These are phyloP conservation scores for Lepiota venenata DNA, from an alignment of 768 basidiomycete species.

Conservation along the genomic window DNA sequence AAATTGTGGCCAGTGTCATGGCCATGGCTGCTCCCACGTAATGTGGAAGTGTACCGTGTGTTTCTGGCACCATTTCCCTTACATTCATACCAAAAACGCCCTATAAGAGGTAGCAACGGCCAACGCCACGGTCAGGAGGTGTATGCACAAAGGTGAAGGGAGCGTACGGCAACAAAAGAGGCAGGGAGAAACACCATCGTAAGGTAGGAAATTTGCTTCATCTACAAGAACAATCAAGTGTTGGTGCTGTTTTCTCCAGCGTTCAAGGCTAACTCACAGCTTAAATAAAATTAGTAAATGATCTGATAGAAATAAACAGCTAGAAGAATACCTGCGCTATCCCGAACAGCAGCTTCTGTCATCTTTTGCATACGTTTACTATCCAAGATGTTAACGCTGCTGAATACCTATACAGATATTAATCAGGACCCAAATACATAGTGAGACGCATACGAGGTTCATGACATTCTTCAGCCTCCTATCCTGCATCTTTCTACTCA, in stretches of 20 bases:
- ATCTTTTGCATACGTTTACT: slow-evolving; percentile 41
- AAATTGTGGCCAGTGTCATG: slow-evolving; percentile 48
- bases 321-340: slow-evolving; percentile 25
- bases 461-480: slow-evolving; percentile 38
- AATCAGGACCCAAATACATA: neutral
- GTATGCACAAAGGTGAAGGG: neutral
- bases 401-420: slow-evolving; percentile 38
- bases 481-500: slow-evolving; percentile 30
- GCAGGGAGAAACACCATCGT: slow-evolving; percentile 50
- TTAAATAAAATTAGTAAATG: neutral
- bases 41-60: slow-evolving; percentile 35
- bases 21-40: slow-evolving; percentile 42
- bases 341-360: slow-evolving; percentile 39
- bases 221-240: slow-evolving; percentile 15
- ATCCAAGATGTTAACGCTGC: slow-evolving; percentile 47
- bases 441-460: slow-evolving; percentile 29
- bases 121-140: neutral
- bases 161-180: slow-evolving; percentile 33
- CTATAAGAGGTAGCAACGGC: slow-evolving; percentile 14
- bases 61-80: slow-evolving; percentile 31
- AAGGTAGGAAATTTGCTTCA: slow-evolving; percentile 42
- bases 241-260: neutral
- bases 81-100: slow-evolving; percentile 39
- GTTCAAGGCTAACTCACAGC: neutral
- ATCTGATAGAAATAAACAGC: neutral